These are phyloP conservation scores for Blastobotrys elegans DNA, from an alignment of 1,139 yeast species.

Conservation along the genomic window DNA sequence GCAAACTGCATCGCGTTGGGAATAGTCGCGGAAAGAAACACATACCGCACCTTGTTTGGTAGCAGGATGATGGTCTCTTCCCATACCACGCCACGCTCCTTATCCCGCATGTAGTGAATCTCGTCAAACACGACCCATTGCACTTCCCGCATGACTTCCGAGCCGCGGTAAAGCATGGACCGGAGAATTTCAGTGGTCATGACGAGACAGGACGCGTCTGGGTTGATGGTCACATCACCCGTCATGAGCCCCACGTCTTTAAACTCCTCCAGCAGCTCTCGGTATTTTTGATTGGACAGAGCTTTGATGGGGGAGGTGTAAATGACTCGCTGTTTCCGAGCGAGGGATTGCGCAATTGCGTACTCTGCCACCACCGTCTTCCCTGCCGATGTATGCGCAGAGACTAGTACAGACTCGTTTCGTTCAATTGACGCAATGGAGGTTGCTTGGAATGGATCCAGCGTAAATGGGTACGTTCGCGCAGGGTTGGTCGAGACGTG, in stretches of 20 bases:
- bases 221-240: slow-evolving; percentile 96
- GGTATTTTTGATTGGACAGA: slow-evolving; percentile 88
- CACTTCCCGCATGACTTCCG: slow-evolving; percentile 93
- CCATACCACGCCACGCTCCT: slow-evolving; percentile 98
- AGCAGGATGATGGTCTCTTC: slow-evolving; percentile 94
- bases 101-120: slow-evolving; percentile 93
- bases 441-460: slow-evolving; percentile 96
- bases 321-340: slow-evolving; percentile 89
- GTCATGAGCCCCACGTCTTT: slow-evolving; percentile 92
- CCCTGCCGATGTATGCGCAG: slow-evolving; percentile 99
- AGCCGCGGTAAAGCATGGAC: slow-evolving; percentile 89
- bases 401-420: slow-evolving; percentile 91
- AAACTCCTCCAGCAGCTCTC: slow-evolving; percentile 87
- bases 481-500: slow-evolving; percentile 63
- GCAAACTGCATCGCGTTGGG: slow-evolving; percentile 99
- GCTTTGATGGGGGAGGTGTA: slow-evolving; percentile 98
- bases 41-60: slow-evolving; percentile 79
- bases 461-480: slow-evolving; percentile 80
- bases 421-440: slow-evolving; percentile 92
- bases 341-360: slow-evolving; percentile 90
- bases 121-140: slow-evolving; percentile 97
- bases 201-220: slow-evolving; percentile 93
- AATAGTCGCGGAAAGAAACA: slow-evolving; percentile 76
- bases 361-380: slow-evolving; percentile 98
- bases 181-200: slow-evolving; percentile 97